Conservation (phyloP, 2,329 filamentous ascomycete species). For the Botrytis squamosa region DNA sequence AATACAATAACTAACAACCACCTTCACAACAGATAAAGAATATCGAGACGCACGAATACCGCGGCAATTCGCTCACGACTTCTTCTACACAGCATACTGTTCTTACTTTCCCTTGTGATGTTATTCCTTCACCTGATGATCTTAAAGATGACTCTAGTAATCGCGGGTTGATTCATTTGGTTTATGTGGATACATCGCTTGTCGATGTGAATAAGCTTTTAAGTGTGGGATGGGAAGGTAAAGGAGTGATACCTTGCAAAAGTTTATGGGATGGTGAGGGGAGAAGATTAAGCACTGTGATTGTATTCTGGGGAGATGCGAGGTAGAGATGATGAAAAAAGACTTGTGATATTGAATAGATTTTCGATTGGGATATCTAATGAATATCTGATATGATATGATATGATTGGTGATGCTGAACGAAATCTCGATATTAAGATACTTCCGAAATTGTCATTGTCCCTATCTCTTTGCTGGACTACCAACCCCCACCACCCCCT, state of each 20-base stretch:
- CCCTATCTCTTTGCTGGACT: neutral
- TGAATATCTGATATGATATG: neutral
- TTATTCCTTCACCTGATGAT: conserved; percentile 15
- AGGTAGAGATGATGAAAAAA: neutral
- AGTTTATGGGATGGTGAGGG: conserved; percentile 46
- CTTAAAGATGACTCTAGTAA: neutral
- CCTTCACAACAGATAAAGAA: conserved; percentile 11
- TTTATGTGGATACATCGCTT: conserved; percentile 20
- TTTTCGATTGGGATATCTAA: neutral
- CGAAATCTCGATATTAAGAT: neutral
- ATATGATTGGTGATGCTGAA: neutral
- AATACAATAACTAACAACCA: neutral
- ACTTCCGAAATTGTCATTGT: neutral
- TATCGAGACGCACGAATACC: neutral
- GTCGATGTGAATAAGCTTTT: neutral
- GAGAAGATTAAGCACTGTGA: conserved; percentile 34
- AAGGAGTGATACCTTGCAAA: conserved; percentile 43
- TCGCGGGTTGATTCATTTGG: neutral
- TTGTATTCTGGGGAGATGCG: conserved; percentile 5
- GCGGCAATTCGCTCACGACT: neutral
- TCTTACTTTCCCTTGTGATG: neutral
- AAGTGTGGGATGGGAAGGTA: conserved; percentile 1
- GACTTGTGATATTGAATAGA: neutral
- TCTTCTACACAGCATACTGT: conserved; percentile 20
- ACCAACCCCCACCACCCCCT: conserved; percentile 32